Base-by-base conservation (phyloP, 1,284 basidiomycete species). In the Trichosporon sp. region DNA sequence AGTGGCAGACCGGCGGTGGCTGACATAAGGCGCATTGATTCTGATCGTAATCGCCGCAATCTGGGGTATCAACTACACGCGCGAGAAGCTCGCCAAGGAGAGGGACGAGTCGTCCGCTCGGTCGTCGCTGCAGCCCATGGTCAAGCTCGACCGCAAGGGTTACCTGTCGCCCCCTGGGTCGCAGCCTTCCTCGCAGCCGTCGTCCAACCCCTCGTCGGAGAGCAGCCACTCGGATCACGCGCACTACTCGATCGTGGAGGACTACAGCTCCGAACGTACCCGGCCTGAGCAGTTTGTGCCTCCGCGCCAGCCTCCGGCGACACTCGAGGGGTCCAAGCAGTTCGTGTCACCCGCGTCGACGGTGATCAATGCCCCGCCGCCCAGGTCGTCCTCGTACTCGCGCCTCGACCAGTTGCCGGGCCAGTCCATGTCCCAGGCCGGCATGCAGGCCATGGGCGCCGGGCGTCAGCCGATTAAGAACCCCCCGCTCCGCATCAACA, bases 21-120 rank as follows among this genome's bases (percentile, higher is more conserved):
- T 27, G 58, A 60, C 13, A 32, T 3, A 60, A 69, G 71, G 68
- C 42, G 66, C n/a, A 29, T 9, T 68, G 42, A 67, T 72, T 38
- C 66, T 72, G 18, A 23, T 67, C 25, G 4, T 66, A 3, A 47
- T 67, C 21, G 23, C 42, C 47, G 13, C 38, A 11, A 21, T 70
- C 53, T 51, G 69, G 63, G 11, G 58, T 11, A 35, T 27, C 42
- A 56, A 58, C 53, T 53, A 67, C 67, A 29, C 34, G 13, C 62
- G 51, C 4, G 31, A 47, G 18, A 71, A 68, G 42, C 31, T 62
- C 21, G 60, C 31, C 6, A 58, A 53, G 27, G 27, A 62, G 3
- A 31, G 21, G 53, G 60, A 66, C 38, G 65, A 66, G 29, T 44
- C 35, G n/a, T 27, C 56, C 8, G 65, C 56, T n/a, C 56, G 56